Evolutionary conservation across 2,329 filamentous ascomycete species (phyloP), one percentile per base, ranked within the genome.

Genomic region (Aspergillus clavatus): DNA sequence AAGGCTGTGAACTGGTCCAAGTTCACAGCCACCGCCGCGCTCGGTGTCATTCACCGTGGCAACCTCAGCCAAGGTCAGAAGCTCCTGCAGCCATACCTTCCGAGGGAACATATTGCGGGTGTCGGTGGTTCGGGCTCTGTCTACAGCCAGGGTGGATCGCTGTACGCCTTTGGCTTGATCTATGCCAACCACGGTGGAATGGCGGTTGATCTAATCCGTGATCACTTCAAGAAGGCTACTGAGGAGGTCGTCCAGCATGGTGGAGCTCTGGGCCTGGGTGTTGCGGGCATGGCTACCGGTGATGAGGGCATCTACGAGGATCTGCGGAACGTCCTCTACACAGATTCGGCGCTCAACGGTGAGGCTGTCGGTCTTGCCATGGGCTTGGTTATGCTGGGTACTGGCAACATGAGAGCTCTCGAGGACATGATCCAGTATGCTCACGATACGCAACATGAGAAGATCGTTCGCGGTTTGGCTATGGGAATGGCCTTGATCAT

Each of bases 1-100:
- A 98, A 97, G 75, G 93, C 93, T 21, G 89, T 97, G 38, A 98
- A 98, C 73, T 98, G 93, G 93, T 96, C 90, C 50, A 98, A 98
- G 67, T 98, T 98, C 67, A 96, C 93, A 0, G 93, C 93, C 11
- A 98, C 93, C 4, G 93, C 93, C 45, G 93, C 93, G 6, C 76
- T 98, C 5, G 93, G 93, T 67, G 93, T 97, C 41, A 96, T 98
- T 52, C 93, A 98, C 69, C 86, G 89, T 37, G 93, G 93, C 45
- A 98, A 98, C 68, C 77, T 98, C 47, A 87, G 86, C 19, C 91
- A 98, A 62, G 93, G 90, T 1, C 83, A 89, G 62, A 95, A 95
- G 72, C 79, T 98, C 2, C 78, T 98, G 11, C 89, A 95, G 61
- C 93, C 93, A 3, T 98, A 98, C 62, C 82, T 98, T 7, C 93